These are phyloP conservation scores for Cyberlindnera misumaiensis DNA, from an alignment of 805 yeast genomes.

Conservation along the genomic window DNA sequence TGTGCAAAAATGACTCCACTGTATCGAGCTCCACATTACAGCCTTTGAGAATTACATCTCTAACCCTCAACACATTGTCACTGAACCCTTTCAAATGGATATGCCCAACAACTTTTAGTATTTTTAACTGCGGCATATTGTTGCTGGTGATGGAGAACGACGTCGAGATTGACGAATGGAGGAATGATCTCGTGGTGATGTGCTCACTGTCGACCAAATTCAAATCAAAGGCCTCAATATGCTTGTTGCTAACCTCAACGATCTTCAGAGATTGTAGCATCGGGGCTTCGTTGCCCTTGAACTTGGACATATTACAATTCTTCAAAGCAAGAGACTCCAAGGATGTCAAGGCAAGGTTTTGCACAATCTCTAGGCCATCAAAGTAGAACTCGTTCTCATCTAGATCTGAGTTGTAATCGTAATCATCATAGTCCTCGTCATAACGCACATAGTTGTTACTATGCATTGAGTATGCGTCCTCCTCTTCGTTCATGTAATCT, in stretches of 20 bases:
- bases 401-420: constrained; percentile 27
- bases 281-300: constrained; percentile 14
- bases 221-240: constrained; percentile 19
- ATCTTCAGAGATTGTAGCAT: constrained; percentile 13
- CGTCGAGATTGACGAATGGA: constrained; percentile 8
- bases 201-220: constrained; percentile 12
- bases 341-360: constrained; percentile 11
- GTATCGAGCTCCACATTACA: constrained; percentile 9
- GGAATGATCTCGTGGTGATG: constrained; percentile 3
- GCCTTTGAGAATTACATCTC: constrained; percentile 6
- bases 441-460: constrained; percentile 18
- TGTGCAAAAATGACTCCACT: constrained; percentile 2
- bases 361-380: constrained; percentile 25
- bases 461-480: constrained; percentile 17
- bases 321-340: constrained; percentile 13
- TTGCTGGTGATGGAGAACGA: constrained; percentile 8
- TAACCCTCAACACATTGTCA: constrained; percentile 4
- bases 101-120: constrained; percentile 10
- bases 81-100: constrained; percentile 7
- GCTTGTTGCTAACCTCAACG: constrained; percentile 18
- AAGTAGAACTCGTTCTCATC: constrained; percentile 32
- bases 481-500: constrained; percentile 23
- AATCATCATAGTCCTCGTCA: constrained; percentile 23
- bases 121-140: constrained; percentile 2
- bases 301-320: constrained; percentile 18